Percentiles rank a stretch among this genome's conserved stretches.
Evolutionary conservation across 352 stramenopile species (phyloP).

Genomic region (Pythium graminicola): DNA sequence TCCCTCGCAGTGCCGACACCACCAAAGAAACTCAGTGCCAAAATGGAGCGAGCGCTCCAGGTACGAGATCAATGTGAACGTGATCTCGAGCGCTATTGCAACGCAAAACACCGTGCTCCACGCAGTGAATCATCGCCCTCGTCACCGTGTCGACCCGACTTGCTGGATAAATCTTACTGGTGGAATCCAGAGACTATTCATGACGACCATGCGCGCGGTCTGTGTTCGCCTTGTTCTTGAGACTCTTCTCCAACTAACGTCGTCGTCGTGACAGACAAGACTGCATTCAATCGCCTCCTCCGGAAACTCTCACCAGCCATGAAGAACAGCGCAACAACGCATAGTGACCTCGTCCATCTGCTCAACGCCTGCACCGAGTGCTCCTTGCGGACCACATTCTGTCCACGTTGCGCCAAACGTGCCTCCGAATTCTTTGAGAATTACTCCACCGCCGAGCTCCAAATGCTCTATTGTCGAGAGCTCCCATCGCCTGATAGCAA

Average conservation of each 20-base stretch:
- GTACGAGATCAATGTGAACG: constrained; percentile 49
- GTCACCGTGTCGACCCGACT: constrained; percentile 7
- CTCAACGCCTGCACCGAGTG: constrained; percentile 51
- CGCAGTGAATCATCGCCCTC: neutral
- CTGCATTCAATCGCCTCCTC: constrained; percentile 47
- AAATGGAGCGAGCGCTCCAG: constrained; percentile 47
- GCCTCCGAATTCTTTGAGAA: constrained; percentile 60
- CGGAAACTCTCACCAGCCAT: constrained; percentile 56
- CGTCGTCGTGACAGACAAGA: constrained; percentile 38
- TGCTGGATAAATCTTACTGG: constrained; percentile 24
- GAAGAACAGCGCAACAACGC: constrained; percentile 45
- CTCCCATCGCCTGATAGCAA: constrained; percentile 45
- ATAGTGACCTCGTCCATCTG: constrained; percentile 49
- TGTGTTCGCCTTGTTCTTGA: neutral
- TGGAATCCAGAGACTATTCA: constrained; percentile 33
- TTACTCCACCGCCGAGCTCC: constrained; percentile 44
- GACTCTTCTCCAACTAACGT: neutral
- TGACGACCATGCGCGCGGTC: constrained; percentile 34
- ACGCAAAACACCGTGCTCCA: constrained; percentile 28
- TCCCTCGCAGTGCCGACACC: constrained; percentile 5
- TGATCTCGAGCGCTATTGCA: constrained; percentile 38
- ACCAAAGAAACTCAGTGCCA: constrained; percentile 27
- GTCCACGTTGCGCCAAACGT: constrained; percentile 33
- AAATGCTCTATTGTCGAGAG: constrained; percentile 46
- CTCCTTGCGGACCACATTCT: constrained; percentile 50